phyloP scores from a whole-genome alignment of 208 protist genomes.

The Wallacemonas sp. region DNA sequence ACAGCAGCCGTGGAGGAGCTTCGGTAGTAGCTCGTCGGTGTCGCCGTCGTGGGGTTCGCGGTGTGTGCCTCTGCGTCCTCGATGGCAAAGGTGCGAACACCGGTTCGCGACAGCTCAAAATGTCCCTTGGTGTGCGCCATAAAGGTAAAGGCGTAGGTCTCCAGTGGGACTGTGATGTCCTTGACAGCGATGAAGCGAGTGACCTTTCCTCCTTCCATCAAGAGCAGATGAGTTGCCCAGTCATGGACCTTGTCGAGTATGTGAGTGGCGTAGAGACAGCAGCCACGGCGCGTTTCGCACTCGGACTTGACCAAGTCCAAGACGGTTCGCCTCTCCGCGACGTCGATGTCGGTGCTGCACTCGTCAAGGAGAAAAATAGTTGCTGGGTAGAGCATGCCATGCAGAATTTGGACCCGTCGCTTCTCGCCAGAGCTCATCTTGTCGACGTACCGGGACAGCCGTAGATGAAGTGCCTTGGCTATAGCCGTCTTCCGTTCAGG shows the following conservation, averaged over 20 bases:
- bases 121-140: slow-evolving; percentile 25
- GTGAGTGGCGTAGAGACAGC: slow-evolving; percentile 85
- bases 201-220: slow-evolving; percentile 48
- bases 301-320: slow-evolving; percentile 57
- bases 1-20: background rate
- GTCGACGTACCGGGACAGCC: slow-evolving; percentile 42
- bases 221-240: slow-evolving; percentile 79
- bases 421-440: slow-evolving; percentile 74
- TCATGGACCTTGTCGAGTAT: slow-evolving; percentile 72
- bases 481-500: slow-evolving; percentile 32
- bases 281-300: slow-evolving; percentile 33
- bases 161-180: slow-evolving; percentile 43
- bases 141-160: slow-evolving; percentile 52
- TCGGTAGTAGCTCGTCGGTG: slow-evolving; percentile 13
- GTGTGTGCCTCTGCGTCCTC: background rate
- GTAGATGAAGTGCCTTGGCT: slow-evolving; percentile 50
- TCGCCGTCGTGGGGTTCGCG: background rate
- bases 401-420: slow-evolving; percentile 72
- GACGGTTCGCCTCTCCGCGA: slow-evolving; percentile 63
- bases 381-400: slow-evolving; percentile 52
- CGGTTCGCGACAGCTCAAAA: slow-evolving; percentile 2
- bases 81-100: background rate
- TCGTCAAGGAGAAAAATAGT: slow-evolving; percentile 79
- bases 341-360: slow-evolving; percentile 85
- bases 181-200: slow-evolving; percentile 35